These are phyloP conservation scores for Neopestalotiopsis sp. DNA, from an alignment of 2,329 filamentous ascomycete genomes.

Conservation along the genomic window DNA sequence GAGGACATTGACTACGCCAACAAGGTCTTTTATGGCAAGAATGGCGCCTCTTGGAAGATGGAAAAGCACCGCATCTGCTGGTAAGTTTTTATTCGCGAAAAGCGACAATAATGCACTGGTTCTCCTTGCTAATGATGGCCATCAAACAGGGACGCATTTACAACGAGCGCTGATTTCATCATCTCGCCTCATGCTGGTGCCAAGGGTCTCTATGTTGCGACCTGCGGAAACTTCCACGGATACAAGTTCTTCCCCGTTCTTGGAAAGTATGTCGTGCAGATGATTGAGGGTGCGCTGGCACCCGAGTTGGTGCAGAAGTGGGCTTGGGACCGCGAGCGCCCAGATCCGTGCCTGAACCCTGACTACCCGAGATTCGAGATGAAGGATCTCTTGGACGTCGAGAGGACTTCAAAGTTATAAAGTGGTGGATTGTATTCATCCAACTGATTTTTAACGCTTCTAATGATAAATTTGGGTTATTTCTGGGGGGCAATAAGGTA, in stretches of 20 bases:
- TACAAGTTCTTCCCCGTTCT: constrained; percentile 72
- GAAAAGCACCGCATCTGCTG: constrained; percentile 70
- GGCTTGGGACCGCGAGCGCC: constrained; percentile 65
- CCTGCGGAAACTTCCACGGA: constrained; percentile 70
- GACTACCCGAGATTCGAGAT: constrained; percentile 65
- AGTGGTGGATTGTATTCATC: background rate
- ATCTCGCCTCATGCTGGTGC: constrained; percentile 60
- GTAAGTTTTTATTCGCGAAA: constrained; percentile 45
- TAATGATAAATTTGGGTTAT: background rate
- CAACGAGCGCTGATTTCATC: constrained; percentile 65
- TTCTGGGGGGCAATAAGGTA: no score
- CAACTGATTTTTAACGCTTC: background rate
- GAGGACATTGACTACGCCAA: constrained; percentile 63
- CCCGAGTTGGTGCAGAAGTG: constrained; percentile 51
- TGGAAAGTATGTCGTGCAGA: constrained; percentile 65
- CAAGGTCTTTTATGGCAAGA: constrained; percentile 63
- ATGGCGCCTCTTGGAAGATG: constrained; percentile 60
- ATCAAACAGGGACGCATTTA: constrained; percentile 66
- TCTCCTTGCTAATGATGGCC: background rate
- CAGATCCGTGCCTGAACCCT: constrained; percentile 54
- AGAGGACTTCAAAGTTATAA: background rate
- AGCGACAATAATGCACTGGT: no score
- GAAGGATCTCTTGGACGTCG: constrained; percentile 47
- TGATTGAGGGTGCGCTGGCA: constrained; percentile 52
- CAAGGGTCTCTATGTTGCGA: constrained; percentile 63